phyloP scores from a whole-genome alignment of 2,329 filamentous ascomycete species.

The Annulohypoxylon truncatum region DNA sequence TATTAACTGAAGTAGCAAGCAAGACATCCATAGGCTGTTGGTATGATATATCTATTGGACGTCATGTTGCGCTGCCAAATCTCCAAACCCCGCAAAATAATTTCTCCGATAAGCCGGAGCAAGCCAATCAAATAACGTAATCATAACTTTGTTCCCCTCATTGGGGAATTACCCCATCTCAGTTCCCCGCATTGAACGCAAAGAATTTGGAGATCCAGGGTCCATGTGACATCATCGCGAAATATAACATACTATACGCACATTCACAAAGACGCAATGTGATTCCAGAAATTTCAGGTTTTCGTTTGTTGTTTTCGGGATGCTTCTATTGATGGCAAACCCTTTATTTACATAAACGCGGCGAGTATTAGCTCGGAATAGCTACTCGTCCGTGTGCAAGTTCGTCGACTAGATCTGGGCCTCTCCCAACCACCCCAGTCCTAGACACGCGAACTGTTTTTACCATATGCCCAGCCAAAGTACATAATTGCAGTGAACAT shows the following conservation, averaged over 20 bases:
- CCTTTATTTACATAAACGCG: conserved; percentile 30
- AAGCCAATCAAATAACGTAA: conserved; percentile 9
- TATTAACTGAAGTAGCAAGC: not conserved
- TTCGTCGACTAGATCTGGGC: not conserved
- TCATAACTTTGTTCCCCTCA: conserved; percentile 2
- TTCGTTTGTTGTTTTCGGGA: not conserved
- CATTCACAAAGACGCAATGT: not conserved
- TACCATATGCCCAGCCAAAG: not conserved
- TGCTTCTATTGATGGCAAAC: conserved; percentile 30
- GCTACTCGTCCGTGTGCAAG: not conserved
- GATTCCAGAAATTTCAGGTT: not conserved
- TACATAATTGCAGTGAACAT: conserved; percentile 6
- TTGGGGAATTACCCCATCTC: conserved; percentile 16
- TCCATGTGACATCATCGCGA: conserved; percentile 30
- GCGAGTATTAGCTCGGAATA: conserved; percentile 7
- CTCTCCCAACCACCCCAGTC: not conserved
- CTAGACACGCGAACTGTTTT: not conserved
- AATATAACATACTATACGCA: not conserved
- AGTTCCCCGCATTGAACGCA: conserved; percentile 18
- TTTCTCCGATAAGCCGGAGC: not conserved
- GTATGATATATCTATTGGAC: not conserved
- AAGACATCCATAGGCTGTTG: no score
- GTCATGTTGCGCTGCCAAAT: not conserved
- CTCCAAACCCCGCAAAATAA: conserved; percentile 4
- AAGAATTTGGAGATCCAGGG: conserved; percentile 16